These are phyloP conservation scores for Backusella westeae DNA, from an alignment of 192 early-diverging fungal genomes.

Conservation along the genomic window DNA sequence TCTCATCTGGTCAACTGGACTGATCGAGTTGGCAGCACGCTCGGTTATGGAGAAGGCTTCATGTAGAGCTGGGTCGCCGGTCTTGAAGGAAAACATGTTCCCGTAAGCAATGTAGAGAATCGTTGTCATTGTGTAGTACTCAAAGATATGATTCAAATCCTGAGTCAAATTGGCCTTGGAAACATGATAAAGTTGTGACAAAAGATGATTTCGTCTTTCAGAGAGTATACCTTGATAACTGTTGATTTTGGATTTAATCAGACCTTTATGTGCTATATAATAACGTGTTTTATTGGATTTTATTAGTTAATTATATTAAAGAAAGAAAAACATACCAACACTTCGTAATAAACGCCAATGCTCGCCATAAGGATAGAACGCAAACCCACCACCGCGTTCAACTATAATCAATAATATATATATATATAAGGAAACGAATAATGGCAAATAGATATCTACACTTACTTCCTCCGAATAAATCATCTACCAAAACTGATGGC, in stretches of 20 bases:
- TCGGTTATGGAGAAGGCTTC: slow-evolving; percentile 31
- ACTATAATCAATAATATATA: background rate
- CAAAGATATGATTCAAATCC: slow-evolving; percentile 4
- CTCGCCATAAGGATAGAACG: slow-evolving; percentile 34
- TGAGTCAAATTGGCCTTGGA: background rate
- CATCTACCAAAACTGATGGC: slow-evolving; percentile 17
- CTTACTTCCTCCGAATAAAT: slow-evolving; percentile 32
- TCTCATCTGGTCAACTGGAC: slow-evolving; percentile 21
- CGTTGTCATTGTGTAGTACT: slow-evolving; percentile 33
- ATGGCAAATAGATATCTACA: background rate
- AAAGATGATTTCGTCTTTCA: background rate
- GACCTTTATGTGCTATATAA: slow-evolving; percentile 29
- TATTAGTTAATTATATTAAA: no score
- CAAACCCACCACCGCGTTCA: slow-evolving; percentile 34
- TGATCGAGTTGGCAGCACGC: slow-evolving; percentile 10
- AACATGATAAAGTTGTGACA: background rate
- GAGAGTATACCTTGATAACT: slow-evolving; percentile 33
- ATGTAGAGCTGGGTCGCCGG: slow-evolving; percentile 27
- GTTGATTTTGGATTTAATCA: slow-evolving; percentile 32
- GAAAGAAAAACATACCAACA: slow-evolving; percentile 18
- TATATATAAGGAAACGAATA: no score
- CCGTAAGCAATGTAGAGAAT: slow-evolving; percentile 33
- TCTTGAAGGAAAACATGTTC: slow-evolving; percentile 20
- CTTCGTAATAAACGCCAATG: slow-evolving; percentile 29
- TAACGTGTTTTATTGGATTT: background rate